Evolutionary conservation across 1,139 yeast species (phyloP).

Genomic region (Geotrichum klebahnii): DNA sequence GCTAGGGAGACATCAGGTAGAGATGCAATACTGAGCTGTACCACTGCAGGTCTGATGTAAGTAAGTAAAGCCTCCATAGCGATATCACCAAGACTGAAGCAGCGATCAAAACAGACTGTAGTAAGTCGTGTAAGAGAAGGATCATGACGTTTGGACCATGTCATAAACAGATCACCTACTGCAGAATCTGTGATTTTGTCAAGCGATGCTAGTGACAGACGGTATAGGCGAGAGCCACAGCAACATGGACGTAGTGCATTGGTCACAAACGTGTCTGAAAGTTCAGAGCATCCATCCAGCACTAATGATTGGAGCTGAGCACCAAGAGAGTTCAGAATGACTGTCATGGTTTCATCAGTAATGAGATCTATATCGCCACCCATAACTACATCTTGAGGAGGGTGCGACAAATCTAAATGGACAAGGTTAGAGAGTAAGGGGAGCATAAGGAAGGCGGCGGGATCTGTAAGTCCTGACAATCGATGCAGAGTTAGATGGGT

Average conservation of each 20-base stretch:
- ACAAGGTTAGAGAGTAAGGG: constrained; percentile 54
- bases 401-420: constrained; percentile 65
- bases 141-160: constrained; percentile 45
- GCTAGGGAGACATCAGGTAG: constrained; percentile 53
- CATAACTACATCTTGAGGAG: constrained; percentile 33
- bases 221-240: constrained; percentile 49
- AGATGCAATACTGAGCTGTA: constrained; percentile 69
- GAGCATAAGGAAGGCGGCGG: constrained; percentile 61
- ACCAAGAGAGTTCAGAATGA: constrained; percentile 60
- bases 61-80: constrained; percentile 56
- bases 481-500: constrained; percentile 54
- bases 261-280: constrained; percentile 61
- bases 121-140: constrained; percentile 61
- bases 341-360: constrained; percentile 69
- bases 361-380: constrained; percentile 47
- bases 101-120: constrained; percentile 49
- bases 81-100: constrained; percentile 59
- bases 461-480: constrained; percentile 63
- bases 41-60: constrained; percentile 65
- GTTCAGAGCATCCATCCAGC: constrained; percentile 66
- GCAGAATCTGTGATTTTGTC: constrained; percentile 68
- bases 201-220: constrained; percentile 51
- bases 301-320: constrained; percentile 54
- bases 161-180: constrained; percentile 52
- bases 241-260: constrained; percentile 56